phyloP scores from a whole-genome alignment of 192 early-diverging fungal genomes.

The Linnemannia schmuckeri region DNA sequence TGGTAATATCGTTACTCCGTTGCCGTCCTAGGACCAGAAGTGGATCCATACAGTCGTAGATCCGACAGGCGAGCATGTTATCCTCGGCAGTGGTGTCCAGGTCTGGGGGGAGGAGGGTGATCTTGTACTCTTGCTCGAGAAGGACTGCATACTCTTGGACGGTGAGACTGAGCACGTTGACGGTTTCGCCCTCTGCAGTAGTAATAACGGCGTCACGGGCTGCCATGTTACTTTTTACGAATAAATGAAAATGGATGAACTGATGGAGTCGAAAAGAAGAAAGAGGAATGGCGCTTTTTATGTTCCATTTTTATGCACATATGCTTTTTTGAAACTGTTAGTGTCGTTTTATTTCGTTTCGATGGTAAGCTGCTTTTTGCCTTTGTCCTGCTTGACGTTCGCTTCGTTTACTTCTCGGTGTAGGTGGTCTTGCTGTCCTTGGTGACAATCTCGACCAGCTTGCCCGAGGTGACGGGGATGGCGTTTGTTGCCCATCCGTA shows the following conservation, averaged over 20 bases:
- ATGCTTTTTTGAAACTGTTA: too few species aligned
- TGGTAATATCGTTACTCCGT: slow-evolving; percentile 9
- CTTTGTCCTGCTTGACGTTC: not conserved
- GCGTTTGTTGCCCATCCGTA: slow-evolving; percentile 69
- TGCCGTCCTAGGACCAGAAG: slow-evolving; percentile 2
- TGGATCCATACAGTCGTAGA: slow-evolving; percentile 2
- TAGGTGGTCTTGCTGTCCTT: slow-evolving; percentile 71
- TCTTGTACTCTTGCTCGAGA: not conserved
- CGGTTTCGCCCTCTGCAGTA: not conserved
- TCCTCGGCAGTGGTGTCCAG: slow-evolving; percentile 11
- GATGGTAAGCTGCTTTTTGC: not conserved
- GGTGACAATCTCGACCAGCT: slow-evolving; percentile 73
- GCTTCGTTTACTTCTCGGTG: slow-evolving; percentile 51
- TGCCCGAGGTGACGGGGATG: slow-evolving; percentile 66
- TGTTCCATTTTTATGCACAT: too few species aligned
- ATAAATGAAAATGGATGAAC: not conserved
- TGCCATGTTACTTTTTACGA: not conserved
- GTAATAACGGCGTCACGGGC: too few species aligned
- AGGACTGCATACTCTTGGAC: slow-evolving; percentile 4
- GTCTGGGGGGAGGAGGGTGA: not conserved
- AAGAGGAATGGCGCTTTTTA: not conserved
- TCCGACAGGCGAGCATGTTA: slow-evolving; percentile 4
- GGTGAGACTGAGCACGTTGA: not conserved
- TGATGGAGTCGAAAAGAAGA: not conserved
- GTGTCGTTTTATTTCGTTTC: not conserved